Base-by-base conservation (phyloP, 441 rosid genomes). In the Dalechampia spathulata region DNA sequence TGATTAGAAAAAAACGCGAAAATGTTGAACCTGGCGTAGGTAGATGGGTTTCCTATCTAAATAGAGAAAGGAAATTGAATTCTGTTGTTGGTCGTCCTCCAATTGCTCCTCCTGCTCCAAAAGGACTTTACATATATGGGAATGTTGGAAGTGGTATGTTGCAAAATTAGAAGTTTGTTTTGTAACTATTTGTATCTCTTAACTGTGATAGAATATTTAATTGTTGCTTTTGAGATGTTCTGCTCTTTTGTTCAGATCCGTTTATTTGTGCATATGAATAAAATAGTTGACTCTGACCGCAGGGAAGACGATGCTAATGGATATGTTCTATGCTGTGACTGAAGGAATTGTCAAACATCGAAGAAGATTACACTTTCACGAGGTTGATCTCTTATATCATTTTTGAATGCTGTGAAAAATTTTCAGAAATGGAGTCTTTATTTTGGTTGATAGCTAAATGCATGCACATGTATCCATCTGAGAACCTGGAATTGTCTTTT, bases 271-370 rank as follows among this genome's bases (percentile, higher is more conserved):
- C 52, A 45, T 58, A n/a, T 50, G 48, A 40, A 23, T 49, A 19
- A 14, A 34, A 52, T 30, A 40, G 17, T 37, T 37, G 54, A 27
- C 42, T 9, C 27, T 28, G 56, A n/a, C 2, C 78, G 68, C 61
- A 91, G 98, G 98, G 55, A 88, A 91, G 86, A 91, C 98, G 37
- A 91, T 88, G 98, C 72, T 91, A 44, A 86, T 91, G 98, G 98
- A 88, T 73, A 86, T 91, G 98, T 91, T 91, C 78, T 88, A 86
- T 68, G 70, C 83, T 20, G 76, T 83, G 36, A 83, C 89, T 52
- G 76, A 78, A 57, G 87, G 85, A 57, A 63, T 84, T 56, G 75
- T 83, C 8, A 84, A 78, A 68, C 95, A 84, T 71, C 58, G 93
- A 45, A 74, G 70, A 60, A 73, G 98, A 62, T 71, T 82, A 67